Evolutionary conservation across 2,329 filamentous ascomycete genomes (phyloP).

Genomic region (Phyllosticta ampelicida): DNA sequence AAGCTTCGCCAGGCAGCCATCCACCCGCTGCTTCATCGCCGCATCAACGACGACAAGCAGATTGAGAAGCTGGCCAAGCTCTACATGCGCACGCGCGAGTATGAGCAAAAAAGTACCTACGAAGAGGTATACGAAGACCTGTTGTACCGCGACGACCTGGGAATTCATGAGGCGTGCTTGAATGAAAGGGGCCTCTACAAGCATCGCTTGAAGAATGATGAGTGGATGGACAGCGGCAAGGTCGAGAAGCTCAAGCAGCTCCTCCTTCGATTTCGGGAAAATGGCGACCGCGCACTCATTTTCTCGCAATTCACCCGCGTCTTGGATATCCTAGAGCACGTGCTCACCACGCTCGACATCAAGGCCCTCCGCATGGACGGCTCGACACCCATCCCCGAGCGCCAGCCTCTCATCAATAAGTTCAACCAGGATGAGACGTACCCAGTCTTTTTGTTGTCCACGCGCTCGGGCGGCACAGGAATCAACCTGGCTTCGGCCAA

Average conservation of each 20-base stretch:
- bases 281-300: slow-evolving; percentile 77
- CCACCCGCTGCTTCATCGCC: slow-evolving; percentile 78
- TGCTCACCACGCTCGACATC: slow-evolving; percentile 62
- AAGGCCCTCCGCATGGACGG: slow-evolving; percentile 81
- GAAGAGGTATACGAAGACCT: not conserved
- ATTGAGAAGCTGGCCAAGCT: slow-evolving; percentile 69
- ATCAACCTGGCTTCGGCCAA: slow-evolving; percentile 94
- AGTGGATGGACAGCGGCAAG: slow-evolving; percentile 72
- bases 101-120: not conserved
- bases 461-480: slow-evolving; percentile 88
- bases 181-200: slow-evolving; percentile 35
- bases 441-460: slow-evolving; percentile 85
- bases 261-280: slow-evolving; percentile 59
- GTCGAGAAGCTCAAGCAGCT: slow-evolving; percentile 70
- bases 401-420: slow-evolving; percentile 78
- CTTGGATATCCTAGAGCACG: slow-evolving; percentile 79
- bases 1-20: slow-evolving; percentile 86
- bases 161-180: slow-evolving; percentile 33
- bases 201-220: slow-evolving; percentile 47
- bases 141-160: not conserved
- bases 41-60: slow-evolving; percentile 63
- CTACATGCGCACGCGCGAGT: slow-evolving; percentile 41
- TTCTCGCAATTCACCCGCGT: slow-evolving; percentile 92
- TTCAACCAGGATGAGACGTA: slow-evolving; percentile 70
- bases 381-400: slow-evolving; percentile 65